These are phyloP conservation scores for Aphanomyces cochlioides DNA, from an alignment of 352 stramenopile species.

Conservation along the genomic window DNA sequence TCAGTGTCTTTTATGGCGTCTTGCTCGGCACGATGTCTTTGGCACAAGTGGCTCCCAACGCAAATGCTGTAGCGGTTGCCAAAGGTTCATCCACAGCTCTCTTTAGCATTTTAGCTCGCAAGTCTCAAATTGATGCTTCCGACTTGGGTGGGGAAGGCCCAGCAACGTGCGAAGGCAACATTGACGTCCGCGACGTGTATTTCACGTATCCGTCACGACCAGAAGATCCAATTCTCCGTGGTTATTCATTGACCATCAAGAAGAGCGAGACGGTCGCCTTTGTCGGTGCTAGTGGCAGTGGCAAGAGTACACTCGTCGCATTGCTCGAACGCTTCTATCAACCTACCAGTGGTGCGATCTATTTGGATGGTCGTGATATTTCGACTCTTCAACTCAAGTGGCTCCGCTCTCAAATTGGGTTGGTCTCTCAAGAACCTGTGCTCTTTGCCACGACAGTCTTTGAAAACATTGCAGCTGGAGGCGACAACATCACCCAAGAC, in stretches of 20 bases:
- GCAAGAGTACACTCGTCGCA: slow-evolving; percentile 63
- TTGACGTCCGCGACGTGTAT: slow-evolving; percentile 54
- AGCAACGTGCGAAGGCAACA: slow-evolving; percentile 41
- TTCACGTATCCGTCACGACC: slow-evolving; percentile 78
- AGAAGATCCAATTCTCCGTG: slow-evolving; percentile 16
- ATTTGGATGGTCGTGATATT: slow-evolving; percentile 77
- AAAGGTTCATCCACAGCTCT: slow-evolving; percentile 38
- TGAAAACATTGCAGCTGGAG: slow-evolving; percentile 87
- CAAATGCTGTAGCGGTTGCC: slow-evolving; percentile 40
- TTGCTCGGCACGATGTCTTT: slow-evolving; percentile 41
- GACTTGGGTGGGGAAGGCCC: slow-evolving; percentile 39
- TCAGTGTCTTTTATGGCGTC: slow-evolving; percentile 49
- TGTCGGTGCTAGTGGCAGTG: slow-evolving; percentile 40
- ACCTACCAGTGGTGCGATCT: slow-evolving; percentile 55
- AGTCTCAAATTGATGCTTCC: slow-evolving; percentile 46
- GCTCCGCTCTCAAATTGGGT: slow-evolving; percentile 54
- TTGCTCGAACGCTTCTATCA: slow-evolving; percentile 90
- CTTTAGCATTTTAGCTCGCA: slow-evolving; percentile 47
- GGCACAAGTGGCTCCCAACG: slow-evolving; percentile 45
- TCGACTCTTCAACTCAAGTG: slow-evolving; percentile 72
- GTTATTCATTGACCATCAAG: slow-evolving; percentile 38
- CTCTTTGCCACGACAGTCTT: slow-evolving; percentile 87
- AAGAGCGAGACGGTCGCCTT: slow-evolving; percentile 41
- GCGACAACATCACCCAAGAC: slow-evolving; percentile 41
- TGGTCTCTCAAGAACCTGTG: slow-evolving; percentile 85